A percentile compares a stretch with the other conserved stretches of the same genome.
Evolutionary conservation across 2,329 filamentous ascomycete genomes (phyloP).

Genomic region (Tolypocladium paradoxum): DNA sequence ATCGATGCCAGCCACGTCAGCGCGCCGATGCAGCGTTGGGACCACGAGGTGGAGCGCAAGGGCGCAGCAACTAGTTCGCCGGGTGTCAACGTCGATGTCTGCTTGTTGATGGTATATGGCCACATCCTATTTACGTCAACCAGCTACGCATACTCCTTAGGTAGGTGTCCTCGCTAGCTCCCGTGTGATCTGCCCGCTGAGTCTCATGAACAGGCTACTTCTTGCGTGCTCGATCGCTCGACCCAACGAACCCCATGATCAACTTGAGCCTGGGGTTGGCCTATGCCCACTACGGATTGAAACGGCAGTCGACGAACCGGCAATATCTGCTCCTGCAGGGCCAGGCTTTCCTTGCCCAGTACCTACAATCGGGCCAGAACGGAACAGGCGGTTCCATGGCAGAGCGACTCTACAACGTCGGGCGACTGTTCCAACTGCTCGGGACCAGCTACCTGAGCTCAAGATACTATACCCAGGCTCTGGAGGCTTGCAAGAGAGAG

Average conservation of each 20-base stretch:
- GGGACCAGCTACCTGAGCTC: slow-evolving; percentile 46
- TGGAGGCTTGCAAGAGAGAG: slow-evolving; percentile 4
- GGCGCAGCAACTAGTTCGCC: neutral
- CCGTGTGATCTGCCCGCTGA: neutral
- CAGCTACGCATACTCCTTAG: slow-evolving; percentile 73
- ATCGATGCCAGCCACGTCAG: slow-evolving; percentile 58
- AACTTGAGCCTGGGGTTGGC: slow-evolving; percentile 72
- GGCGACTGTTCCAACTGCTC: slow-evolving; percentile 25
- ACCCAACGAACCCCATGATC: slow-evolving; percentile 66
- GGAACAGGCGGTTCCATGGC: slow-evolving; percentile 9
- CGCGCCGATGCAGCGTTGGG: slow-evolving; percentile 18
- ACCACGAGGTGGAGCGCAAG: slow-evolving; percentile 5
- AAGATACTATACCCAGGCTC: slow-evolving; percentile 50
- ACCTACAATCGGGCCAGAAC: slow-evolving; percentile 10
- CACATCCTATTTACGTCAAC: slow-evolving; percentile 80
- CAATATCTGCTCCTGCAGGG: slow-evolving; percentile 84
- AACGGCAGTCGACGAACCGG: slow-evolving; percentile 80
- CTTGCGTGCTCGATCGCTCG: slow-evolving; percentile 62
- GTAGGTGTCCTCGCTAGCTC: slow-evolving; percentile 25
- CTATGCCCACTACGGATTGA: slow-evolving; percentile 82
- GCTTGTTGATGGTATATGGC: slow-evolving; percentile 77
- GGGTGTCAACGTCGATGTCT: slow-evolving; percentile 53
- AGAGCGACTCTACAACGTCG: slow-evolving; percentile 28
- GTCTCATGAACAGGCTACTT: slow-evolving; percentile 55
- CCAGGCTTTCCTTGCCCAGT: slow-evolving; percentile 58